Evolutionary conservation across 2,329 filamentous ascomycete species (phyloP), one percentile per base, ranked within the genome.

Genomic region (Atkinsonella hypoxylon): DNA sequence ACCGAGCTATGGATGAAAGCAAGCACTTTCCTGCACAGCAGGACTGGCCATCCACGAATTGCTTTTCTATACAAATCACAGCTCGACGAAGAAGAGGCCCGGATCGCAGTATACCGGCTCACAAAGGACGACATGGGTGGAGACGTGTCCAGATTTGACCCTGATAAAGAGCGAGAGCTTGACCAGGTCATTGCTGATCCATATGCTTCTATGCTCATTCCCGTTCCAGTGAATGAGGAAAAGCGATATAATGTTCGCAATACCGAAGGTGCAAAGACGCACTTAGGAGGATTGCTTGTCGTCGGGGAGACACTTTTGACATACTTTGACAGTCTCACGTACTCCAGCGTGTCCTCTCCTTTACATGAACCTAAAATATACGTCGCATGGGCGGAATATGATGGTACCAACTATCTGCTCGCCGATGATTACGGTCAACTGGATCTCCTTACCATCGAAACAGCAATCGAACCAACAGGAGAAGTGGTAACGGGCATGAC

Each of bases 391-490:
- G 86, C 87, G 55, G 81, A 84, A 59, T 82, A 93, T 48, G 87
- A 97, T 60, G 80, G 82, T 22, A 83, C 85, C 39, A 78, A 85
- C 59, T 97, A 89, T 70, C 74, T 96, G n/a, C 70, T 98, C 2
- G 89, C 86, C 1, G 93, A 98, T 63, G 89, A 96, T 59, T 96
- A 93, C 62, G 91, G 93, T 15, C 79, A 78, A 47, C 67, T 98
- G 22, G 89, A 91, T 62, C 72, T 96, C n/a, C 71, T 98, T 38
- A 89, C 89, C 63, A 79, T 98, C 12, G 67, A 85, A 13, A 75
- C 88, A 2, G 71, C 76, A 10, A 72, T 94, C 9, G 70, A 86
- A 18, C 70, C 87, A 3, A 73, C 78, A 4, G 74, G 79, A 3
- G 77, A 80, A 6, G 78, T 82, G 15, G 87, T 96, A 0, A 79